phyloP scores from a whole-genome alignment of 345 rosid genomes.

The Salix arbutifolia region DNA sequence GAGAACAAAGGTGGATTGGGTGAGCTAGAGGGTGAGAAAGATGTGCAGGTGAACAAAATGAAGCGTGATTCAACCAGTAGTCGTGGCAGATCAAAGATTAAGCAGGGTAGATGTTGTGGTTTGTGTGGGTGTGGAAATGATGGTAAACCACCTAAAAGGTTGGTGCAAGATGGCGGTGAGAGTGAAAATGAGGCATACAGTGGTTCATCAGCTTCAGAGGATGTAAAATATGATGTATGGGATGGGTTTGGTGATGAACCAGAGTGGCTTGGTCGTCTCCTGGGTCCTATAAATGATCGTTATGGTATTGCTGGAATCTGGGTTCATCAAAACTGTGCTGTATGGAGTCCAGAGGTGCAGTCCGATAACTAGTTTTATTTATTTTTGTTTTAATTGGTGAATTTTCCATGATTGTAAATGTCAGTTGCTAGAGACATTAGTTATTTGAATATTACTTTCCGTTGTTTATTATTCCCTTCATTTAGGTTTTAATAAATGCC shows the following conservation, averaged over 20 bases:
- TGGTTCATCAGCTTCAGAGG: slow-evolving; percentile 84
- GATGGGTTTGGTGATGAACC: slow-evolving; percentile 97
- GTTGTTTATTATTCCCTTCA: not conserved
- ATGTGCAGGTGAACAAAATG: slow-evolving; percentile 22
- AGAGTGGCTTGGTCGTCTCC: slow-evolving; percentile 90
- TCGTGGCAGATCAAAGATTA: slow-evolving; percentile 44
- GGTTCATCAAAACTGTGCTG: slow-evolving; percentile 98
- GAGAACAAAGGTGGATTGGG: slow-evolving; percentile 33
- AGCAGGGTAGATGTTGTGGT: slow-evolving; percentile 85
- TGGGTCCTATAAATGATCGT: slow-evolving; percentile 93
- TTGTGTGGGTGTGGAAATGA: slow-evolving; percentile 95
- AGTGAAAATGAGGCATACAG: slow-evolving; percentile 75
- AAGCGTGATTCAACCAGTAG: slow-evolving; percentile 30
- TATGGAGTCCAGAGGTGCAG: slow-evolving; percentile 97
- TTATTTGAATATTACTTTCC: not conserved
- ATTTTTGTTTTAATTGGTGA: slow-evolving; percentile 1
- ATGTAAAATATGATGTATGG: slow-evolving; percentile 74
- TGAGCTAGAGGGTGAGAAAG: slow-evolving; percentile 34
- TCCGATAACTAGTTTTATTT: slow-evolving; percentile 8
- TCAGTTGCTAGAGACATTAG: not conserved
- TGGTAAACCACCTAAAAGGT: slow-evolving; percentile 83
- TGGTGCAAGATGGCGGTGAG: slow-evolving; percentile 57
- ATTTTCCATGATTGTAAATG: not conserved
- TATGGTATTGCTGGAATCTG: slow-evolving; percentile 96
- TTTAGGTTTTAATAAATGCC: not conserved